Base-by-base conservation (phyloP, 305 asterid species). In the Ilex paraguariensis region DNA sequence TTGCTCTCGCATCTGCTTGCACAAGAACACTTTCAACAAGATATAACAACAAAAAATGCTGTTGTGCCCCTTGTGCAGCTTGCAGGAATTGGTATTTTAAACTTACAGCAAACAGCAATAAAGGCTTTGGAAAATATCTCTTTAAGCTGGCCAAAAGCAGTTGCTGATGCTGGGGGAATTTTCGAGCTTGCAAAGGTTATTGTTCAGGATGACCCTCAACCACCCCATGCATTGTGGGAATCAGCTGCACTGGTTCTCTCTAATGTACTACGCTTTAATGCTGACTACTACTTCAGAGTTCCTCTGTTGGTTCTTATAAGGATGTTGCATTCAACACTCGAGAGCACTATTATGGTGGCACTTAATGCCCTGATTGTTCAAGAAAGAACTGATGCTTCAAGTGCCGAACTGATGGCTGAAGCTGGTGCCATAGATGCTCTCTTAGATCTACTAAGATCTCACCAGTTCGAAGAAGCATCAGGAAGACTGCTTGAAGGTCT, bases 121-220 rank as follows among this genome's bases (percentile, higher is more conserved):
- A 86, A 79, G 70, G 91, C 95, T 44, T 66, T 91, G 81, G 96
- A 83, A 69, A 74, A 57, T 71, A 79, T 91, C 67, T 84, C 98
- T 49, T 65, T 83, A 53, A 81, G 85, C 76, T 91, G 96, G 96
- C 96, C 98, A 31, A 73, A 85, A 66, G 87, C 74, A 70, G 91
- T 91, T 65, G 84, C 84, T 61, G 96, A 90, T 57, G 96, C 97
- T 50, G 95, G 97, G 57, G 96, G 92, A 65, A 77, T 90, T 62
- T 75, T 81, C 67, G 97, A 85, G 84, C 95, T 90, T 39, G 78
- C 95, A 44, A 87, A 87, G 76, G 86, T 90, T 71, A 75, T 90
- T 31, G 72, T 83, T 70, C 92, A 87, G 73, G 87, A 79, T 40
- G 88, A 87, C 59, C 97, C 97, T 68, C 81, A 83, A 69, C 93